Conservation (phyloP, 164 flowering plant species). For the Sedum album region DNA sequence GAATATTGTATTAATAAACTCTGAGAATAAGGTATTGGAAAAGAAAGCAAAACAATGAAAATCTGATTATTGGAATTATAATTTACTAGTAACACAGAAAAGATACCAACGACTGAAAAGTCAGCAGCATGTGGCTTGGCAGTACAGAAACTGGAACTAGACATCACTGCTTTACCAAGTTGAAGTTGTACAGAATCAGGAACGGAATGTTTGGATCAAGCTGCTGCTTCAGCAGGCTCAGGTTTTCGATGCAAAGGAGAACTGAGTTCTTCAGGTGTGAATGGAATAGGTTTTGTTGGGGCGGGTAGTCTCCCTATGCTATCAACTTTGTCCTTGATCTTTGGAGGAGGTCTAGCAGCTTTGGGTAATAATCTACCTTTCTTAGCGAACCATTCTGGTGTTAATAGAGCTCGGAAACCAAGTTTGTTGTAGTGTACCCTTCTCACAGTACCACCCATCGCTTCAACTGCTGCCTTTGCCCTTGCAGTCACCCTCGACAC, state of each 20-base stretch:
- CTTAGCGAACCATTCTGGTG: constrained; percentile 95
- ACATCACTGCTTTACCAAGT: neutral
- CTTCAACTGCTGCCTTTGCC: constrained; percentile 89
- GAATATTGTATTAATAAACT: too few relatives aligned
- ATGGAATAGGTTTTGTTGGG: constrained; percentile 88
- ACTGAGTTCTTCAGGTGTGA: constrained; percentile 31
- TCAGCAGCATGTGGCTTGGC: too few relatives aligned
- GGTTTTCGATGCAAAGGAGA: constrained; percentile 15
- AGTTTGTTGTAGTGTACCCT: constrained; percentile 84
- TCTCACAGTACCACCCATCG: constrained; percentile 88
- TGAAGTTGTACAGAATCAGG: neutral
- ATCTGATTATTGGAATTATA: too few relatives aligned
- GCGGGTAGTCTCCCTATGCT: constrained; percentile 96
- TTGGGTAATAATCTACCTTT: constrained; percentile 83
- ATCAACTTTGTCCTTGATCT: constrained; percentile 74
- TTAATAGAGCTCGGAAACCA: constrained; percentile 81
- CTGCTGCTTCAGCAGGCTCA: constrained; percentile 16
- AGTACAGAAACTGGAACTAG: too few relatives aligned
- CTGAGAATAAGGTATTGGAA: too few relatives aligned
- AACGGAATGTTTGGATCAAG: neutral
- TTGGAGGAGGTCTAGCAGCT: constrained; percentile 93
- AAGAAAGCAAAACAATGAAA: too few relatives aligned
- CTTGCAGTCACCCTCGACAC: constrained; percentile 87
- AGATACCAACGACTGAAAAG: too few relatives aligned
- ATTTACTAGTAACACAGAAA: too few relatives aligned